phyloP scores from a whole-genome alignment of 2,329 filamentous ascomycete genomes.

The Pseudocercospora ulei region DNA sequence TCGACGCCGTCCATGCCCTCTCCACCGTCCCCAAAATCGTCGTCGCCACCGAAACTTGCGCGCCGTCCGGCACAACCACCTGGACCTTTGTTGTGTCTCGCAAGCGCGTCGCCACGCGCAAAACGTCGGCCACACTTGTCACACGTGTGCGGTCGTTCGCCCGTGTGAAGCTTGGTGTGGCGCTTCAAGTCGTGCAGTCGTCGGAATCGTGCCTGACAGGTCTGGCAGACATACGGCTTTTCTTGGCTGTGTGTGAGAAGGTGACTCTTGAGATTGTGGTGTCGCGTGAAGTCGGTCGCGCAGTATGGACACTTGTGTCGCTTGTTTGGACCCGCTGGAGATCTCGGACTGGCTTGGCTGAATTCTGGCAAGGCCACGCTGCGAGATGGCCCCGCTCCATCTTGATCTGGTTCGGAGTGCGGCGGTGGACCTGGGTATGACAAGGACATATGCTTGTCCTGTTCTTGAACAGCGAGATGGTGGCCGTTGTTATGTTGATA shows the following conservation, averaged over 20 bases:
- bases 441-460: slow-evolving; percentile 51
- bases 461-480: slow-evolving; percentile 24
- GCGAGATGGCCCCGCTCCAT: slow-evolving; percentile 45
- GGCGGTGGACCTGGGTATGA: slow-evolving; percentile 54
- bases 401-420: slow-evolving; percentile 39
- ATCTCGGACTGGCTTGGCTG: slow-evolving; percentile 50
- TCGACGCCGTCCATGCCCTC: slow-evolving; percentile 55
- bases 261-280: slow-evolving; percentile 96
- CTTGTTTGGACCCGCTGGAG: slow-evolving; percentile 54
- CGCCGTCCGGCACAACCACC: slow-evolving; percentile 89
- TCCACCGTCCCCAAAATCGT: slow-evolving; percentile 48
- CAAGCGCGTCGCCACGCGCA: slow-evolving; percentile 86
- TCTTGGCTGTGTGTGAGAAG: slow-evolving; percentile 96
- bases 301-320: slow-evolving; percentile 97
- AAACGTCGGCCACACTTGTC: slow-evolving; percentile 91
- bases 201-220: slow-evolving; percentile 86
- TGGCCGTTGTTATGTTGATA: slow-evolving; percentile 22
- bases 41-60: slow-evolving; percentile 73
- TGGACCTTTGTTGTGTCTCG: slow-evolving; percentile 88
- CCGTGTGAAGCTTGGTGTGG: slow-evolving; percentile 91
- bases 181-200: slow-evolving; percentile 90
- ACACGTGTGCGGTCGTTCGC: slow-evolving; percentile 89
- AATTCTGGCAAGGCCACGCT: slow-evolving; percentile 51
- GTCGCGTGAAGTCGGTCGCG: slow-evolving; percentile 89
- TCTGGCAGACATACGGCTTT: slow-evolving; percentile 88